Percentiles rank a stretch among this genome's conserved stretches.
phyloP scores from a whole-genome alignment of 2,329 filamentous ascomycete species.

The Beauveria sp. region DNA sequence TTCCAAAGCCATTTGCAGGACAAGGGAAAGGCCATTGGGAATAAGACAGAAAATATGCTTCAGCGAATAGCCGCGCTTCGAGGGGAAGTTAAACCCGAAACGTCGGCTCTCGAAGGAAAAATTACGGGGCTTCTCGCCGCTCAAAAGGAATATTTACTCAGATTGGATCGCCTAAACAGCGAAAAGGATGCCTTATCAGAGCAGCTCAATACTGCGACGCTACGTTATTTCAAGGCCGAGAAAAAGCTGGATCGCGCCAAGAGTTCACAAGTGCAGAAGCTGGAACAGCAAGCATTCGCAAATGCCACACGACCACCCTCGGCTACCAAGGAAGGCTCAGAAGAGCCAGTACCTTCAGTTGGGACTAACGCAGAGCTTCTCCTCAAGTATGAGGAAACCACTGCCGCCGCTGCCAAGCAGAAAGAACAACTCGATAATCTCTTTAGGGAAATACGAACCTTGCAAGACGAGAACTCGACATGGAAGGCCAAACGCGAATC shows the following conservation, averaged over 20 bases:
- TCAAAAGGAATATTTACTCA: slow-evolving; percentile 73
- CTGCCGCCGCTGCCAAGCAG: slow-evolving; percentile 69
- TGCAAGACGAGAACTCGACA: slow-evolving; percentile 72
- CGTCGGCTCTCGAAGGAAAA: slow-evolving; percentile 64
- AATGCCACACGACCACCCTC: slow-evolving; percentile 48
- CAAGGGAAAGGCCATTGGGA: slow-evolving; percentile 68
- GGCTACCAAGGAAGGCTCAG: slow-evolving; percentile 34
- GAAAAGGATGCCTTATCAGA: slow-evolving; percentile 83
- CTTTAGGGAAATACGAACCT: slow-evolving; percentile 64
- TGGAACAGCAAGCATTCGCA: slow-evolving; percentile 81
- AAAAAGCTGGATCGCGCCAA: slow-evolving; percentile 86
- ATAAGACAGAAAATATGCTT: slow-evolving; percentile 65
- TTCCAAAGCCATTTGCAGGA: slow-evolving; percentile 77
- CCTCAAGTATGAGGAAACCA: slow-evolving; percentile 67
- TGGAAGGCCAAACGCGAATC: slow-evolving; percentile 61
- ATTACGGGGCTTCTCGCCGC: slow-evolving; percentile 67
- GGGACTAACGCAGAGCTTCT: slow-evolving; percentile 60
- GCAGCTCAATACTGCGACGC: slow-evolving; percentile 77
- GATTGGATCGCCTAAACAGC: slow-evolving; percentile 64
- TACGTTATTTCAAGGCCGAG: slow-evolving; percentile 90
- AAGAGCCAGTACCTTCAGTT: slow-evolving; percentile 41
- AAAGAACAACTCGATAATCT: slow-evolving; percentile 81
- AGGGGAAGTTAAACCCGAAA: slow-evolving; percentile 55
- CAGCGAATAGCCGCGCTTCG: slow-evolving; percentile 42
- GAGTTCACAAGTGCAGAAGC: slow-evolving; percentile 81